Evolutionary conservation across 164 flowering plant genomes (phyloP).

Genomic region (Taxillus chinensis): DNA sequence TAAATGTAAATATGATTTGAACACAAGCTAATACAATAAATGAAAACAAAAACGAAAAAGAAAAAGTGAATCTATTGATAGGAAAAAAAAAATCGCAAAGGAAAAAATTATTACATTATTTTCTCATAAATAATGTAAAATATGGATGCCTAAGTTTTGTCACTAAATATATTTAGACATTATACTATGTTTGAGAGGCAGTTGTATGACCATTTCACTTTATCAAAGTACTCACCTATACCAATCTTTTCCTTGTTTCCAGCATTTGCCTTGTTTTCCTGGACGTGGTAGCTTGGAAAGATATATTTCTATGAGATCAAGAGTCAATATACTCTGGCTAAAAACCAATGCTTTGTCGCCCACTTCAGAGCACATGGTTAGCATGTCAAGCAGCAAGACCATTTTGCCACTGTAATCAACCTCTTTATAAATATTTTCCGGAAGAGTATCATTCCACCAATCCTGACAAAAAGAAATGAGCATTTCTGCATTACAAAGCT

Average conservation of each 20-base stretch:
- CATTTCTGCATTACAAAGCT: neutral
- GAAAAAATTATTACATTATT: too few species aligned
- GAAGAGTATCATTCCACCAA: conserved; percentile 89
- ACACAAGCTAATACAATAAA: too few species aligned
- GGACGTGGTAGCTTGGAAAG: conserved; percentile 62
- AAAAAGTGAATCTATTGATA: too few species aligned
- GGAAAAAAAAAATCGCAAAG: too few species aligned
- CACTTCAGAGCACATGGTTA: conserved; percentile 57
- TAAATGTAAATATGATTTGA: too few species aligned
- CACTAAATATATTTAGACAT: too few species aligned
- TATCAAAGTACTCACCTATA: conserved; percentile 56
- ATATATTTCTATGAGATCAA: conserved; percentile 84
- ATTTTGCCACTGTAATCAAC: conserved; percentile 86
- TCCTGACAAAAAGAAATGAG: conserved; percentile 31
- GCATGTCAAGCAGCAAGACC: conserved; percentile 82
- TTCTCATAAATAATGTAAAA: too few species aligned
- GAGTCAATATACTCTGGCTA: conserved; percentile 85
- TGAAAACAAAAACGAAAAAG: too few species aligned
- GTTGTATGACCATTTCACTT: too few species aligned
- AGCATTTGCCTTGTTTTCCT: conserved; percentile 55
- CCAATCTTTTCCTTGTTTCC: conserved; percentile 96
- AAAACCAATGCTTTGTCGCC: conserved; percentile 91
- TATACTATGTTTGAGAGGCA: too few species aligned
- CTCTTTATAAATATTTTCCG: conserved; percentile 46
- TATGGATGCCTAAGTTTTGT: too few species aligned